Percentiles rank a stretch among this genome's conserved stretches.
Evolutionary conservation across 78 protist species (phyloP).

Genomic region (Dictyostelium citrinum): DNA sequence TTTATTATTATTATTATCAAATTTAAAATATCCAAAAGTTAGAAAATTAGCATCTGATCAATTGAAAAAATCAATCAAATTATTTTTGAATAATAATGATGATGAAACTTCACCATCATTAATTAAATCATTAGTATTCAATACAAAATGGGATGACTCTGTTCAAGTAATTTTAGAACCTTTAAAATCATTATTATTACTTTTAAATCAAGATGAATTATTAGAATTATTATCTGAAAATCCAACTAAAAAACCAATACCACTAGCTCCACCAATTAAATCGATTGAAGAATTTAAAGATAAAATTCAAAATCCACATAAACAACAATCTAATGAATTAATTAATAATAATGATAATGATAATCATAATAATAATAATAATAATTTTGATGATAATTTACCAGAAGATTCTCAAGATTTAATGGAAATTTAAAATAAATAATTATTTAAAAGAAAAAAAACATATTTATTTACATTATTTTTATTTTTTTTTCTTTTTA

Average conservation of each 20-base stretch:
- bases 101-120: background rate
- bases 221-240: background rate
- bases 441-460: background rate
- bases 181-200: background rate
- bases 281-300: background rate
- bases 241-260: background rate
- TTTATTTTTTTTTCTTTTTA: background rate
- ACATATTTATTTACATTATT: background rate
- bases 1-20: background rate
- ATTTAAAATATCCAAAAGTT: constrained; percentile 47
- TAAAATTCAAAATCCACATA: background rate
- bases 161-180: background rate
- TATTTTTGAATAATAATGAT: background rate
- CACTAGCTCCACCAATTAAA: background rate
- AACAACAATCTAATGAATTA: background rate
- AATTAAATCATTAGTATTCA: background rate
- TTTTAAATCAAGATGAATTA: background rate
- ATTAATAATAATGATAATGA: background rate
- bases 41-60: constrained; percentile 22
- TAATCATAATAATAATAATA: background rate
- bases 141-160: constrained; percentile 9
- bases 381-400: background rate
- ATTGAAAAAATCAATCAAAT: background rate
- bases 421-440: constrained; percentile 51
- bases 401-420: constrained; percentile 52